Conservation (phyloP, 2,329 filamentous ascomycete species). For the Lachnellula occidentalis region DNA sequence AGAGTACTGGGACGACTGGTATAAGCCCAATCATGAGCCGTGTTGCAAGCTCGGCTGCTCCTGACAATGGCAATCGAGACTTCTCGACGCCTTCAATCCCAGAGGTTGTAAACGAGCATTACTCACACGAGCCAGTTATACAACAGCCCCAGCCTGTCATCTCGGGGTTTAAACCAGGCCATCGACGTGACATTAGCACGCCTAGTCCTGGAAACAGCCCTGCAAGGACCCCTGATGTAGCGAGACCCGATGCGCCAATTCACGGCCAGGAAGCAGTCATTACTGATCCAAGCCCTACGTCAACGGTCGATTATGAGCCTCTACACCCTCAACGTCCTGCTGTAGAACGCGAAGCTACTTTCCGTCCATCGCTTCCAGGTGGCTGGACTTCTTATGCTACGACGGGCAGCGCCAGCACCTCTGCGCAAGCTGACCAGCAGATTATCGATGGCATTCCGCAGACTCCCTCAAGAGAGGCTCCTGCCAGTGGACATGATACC, state of each 20-base stretch:
- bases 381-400: constrained; percentile 30
- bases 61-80: constrained; percentile 31
- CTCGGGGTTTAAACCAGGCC: constrained; percentile 44
- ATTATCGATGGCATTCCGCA: background rate
- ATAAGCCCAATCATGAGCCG: constrained; percentile 61
- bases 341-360: constrained; percentile 24
- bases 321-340: constrained; percentile 17
- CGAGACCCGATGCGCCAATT: constrained; percentile 35
- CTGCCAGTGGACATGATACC: background rate
- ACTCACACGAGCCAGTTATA: constrained; percentile 6
- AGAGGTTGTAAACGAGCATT: constrained; percentile 41
- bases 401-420: constrained; percentile 15
- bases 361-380: constrained; percentile 28
- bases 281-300: constrained; percentile 25
- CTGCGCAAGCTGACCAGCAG: constrained; percentile 1
- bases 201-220: constrained; percentile 56
- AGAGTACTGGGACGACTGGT: constrained; percentile 43
- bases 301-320: constrained; percentile 5
- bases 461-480: constrained; percentile 4
- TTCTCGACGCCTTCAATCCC: constrained; percentile 46
- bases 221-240: constrained; percentile 51
- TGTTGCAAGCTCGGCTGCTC: constrained; percentile 39
- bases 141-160: constrained; percentile 7
- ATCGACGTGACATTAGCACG: constrained; percentile 52
- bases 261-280: constrained; percentile 41